phyloP scores from a whole-genome alignment of 495 filamentous ascomycete species.

The Aspergillus incahuasiensis region DNA sequence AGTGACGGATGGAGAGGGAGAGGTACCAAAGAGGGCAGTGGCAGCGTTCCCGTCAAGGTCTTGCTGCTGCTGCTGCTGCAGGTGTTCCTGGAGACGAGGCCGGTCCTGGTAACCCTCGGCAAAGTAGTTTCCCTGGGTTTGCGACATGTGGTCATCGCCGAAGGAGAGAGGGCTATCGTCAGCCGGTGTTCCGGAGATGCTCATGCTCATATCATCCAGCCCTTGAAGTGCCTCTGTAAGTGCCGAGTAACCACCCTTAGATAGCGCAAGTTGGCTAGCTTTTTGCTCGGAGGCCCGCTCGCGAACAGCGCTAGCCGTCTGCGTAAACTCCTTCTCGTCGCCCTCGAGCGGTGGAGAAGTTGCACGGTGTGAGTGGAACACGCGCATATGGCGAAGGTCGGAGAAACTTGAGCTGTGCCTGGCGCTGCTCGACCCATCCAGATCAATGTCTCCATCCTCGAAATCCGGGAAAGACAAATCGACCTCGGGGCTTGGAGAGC shows the following conservation, averaged over 20 bases:
- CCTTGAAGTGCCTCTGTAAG: slow-evolving; percentile 35
- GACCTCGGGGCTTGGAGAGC: slow-evolving; percentile 85
- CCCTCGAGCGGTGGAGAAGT: slow-evolving; percentile 85
- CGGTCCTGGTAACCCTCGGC: slow-evolving; percentile 26
- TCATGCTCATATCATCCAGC: slow-evolving; percentile 28
- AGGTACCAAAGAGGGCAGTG: slow-evolving; percentile 39
- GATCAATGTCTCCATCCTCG: slow-evolving; percentile 63
- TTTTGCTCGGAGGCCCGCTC: slow-evolving; percentile 61
- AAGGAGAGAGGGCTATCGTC: slow-evolving; percentile 34
- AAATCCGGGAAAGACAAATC: slow-evolving; percentile 86
- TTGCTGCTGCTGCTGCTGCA: slow-evolving; percentile 26
- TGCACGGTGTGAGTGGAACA: slow-evolving; percentile 62
- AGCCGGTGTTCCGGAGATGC: slow-evolving; percentile 30
- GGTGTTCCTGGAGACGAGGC: slow-evolving; percentile 16
- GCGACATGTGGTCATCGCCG: slow-evolving; percentile 32
- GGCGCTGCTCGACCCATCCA: slow-evolving; percentile 43
- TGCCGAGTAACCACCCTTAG: slow-evolving; percentile 28
- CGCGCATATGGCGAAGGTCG: slow-evolving; percentile 33
- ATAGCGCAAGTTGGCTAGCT: slow-evolving; percentile 29
- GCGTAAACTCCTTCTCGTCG: slow-evolving; percentile 95
- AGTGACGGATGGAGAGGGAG: slow-evolving; percentile 44
- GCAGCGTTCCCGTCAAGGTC: slow-evolving; percentile 36
- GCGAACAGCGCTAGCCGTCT: slow-evolving; percentile 82
- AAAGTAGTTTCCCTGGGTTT: slow-evolving; percentile 41
- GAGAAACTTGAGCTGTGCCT: slow-evolving; percentile 55